A percentile compares a stretch with the other conserved stretches of the same genome.
These are phyloP conservation scores for Wickerhamomyces sp. DNA, from an alignment of 1,139 yeast genomes.

Conservation along the genomic window DNA sequence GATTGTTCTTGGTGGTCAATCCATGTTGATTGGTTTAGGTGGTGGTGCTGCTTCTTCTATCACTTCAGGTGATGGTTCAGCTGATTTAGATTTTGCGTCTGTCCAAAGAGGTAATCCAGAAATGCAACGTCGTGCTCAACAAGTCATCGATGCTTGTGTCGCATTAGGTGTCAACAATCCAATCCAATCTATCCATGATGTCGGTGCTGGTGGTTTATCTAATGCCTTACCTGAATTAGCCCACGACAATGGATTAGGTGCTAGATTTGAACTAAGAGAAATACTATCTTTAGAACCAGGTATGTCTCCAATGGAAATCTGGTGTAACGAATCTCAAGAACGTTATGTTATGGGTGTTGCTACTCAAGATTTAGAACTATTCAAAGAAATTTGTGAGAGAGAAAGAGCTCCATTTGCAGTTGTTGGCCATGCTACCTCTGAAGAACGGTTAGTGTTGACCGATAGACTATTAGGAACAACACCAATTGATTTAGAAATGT, in stretches of 20 bases:
- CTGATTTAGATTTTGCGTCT: conserved; percentile 94
- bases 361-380: conserved; percentile 67
- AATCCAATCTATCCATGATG: conserved; percentile 95
- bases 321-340: conserved; percentile 99
- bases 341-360: conserved; percentile 93
- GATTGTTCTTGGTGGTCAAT: conserved; percentile 95
- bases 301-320: conserved; percentile 99
- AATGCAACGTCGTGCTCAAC: conserved; percentile 98
- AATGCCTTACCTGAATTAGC: conserved; percentile 97
- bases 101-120: conserved; percentile 99
- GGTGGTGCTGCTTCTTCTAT: conserved; percentile 99
- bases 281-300: conserved; percentile 92
- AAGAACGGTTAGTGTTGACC: conserved; percentile 74
- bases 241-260: conserved; percentile 95
- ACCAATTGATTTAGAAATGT: conserved; percentile 96
- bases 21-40: conserved; percentile 98
- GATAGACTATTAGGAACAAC: conserved; percentile 73
- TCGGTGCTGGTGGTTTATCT: conserved; percentile 98
- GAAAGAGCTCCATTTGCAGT: conserved; percentile 97
- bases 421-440: conserved; percentile 91
- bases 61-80: conserved; percentile 93
- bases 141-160: conserved; percentile 92
- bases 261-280: conserved; percentile 85
- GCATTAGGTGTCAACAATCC: conserved; percentile 80
- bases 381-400: conserved; percentile 80